Evolutionary conservation across 1,284 basidiomycete species (phyloP).

Genomic region (Chiua sp.): DNA sequence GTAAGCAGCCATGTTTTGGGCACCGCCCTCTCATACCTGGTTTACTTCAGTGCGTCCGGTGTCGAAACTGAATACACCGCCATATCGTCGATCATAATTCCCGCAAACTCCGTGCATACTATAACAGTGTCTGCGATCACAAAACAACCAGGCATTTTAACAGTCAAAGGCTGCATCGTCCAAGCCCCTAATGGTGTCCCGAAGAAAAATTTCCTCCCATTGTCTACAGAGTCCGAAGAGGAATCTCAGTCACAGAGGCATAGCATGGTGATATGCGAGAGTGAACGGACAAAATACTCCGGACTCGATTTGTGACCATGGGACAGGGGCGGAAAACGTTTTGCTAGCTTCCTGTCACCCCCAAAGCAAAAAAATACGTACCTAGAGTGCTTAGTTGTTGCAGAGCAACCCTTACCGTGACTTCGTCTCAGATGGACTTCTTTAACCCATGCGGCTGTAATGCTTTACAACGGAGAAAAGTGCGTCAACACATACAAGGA

Average conservation of each 20-base stretch:
- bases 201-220: conserved; percentile 78
- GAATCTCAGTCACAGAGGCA: conserved; percentile 61
- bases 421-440: conserved; percentile 89
- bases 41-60: conserved; percentile 73
- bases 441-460: conserved; percentile 88
- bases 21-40: conserved; percentile 6
- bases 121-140: conserved; percentile 77
- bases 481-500: conserved; percentile 42
- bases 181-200: conserved; percentile 77
- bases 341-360: conserved; percentile 30
- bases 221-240: conserved; percentile 77
- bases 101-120: conserved; percentile 76
- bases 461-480: conserved; percentile 95
- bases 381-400: conserved; percentile 80
- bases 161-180: conserved; percentile 79
- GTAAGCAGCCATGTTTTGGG: conserved; percentile 45
- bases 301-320: conserved; percentile 73
- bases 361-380: conserved; percentile 51
- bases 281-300: conserved; percentile 69
- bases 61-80: conserved; percentile 73
- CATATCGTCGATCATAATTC: conserved; percentile 61
- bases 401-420: conserved; percentile 85
- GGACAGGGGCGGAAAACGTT: conserved; percentile 48
- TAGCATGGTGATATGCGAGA: conserved; percentile 65
- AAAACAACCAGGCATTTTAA: conserved; percentile 66